Conservation (phyloP, 352 stramenopile genomes). For the Globisporangium parvum region DNA sequence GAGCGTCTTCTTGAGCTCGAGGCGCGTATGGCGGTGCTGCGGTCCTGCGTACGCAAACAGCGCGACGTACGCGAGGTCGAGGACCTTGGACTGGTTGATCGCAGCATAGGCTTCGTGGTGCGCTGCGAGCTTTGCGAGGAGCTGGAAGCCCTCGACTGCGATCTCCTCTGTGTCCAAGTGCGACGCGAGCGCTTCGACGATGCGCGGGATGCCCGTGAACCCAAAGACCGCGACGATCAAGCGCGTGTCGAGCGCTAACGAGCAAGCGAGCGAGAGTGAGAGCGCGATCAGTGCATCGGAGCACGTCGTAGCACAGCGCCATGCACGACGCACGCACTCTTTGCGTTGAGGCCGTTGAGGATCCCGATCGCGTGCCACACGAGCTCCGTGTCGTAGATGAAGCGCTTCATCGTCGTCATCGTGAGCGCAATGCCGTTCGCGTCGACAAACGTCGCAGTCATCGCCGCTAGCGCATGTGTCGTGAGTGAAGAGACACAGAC, state of each 20-base stretch:
- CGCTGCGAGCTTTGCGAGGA: slow-evolving; percentile 44
- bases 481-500: too few relatives aligned
- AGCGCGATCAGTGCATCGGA: not conserved
- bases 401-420: slow-evolving; percentile 42
- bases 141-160: slow-evolving; percentile 63
- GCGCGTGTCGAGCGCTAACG: slow-evolving; percentile 34
- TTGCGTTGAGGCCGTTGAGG: slow-evolving; percentile 55
- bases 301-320: not conserved
- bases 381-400: slow-evolving; percentile 53
- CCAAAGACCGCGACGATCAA: slow-evolving; percentile 42
- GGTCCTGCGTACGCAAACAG: slow-evolving; percentile 58
- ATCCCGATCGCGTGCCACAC: slow-evolving; percentile 69
- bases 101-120: slow-evolving; percentile 37
- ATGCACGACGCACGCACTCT: slow-evolving; percentile 24
- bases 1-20: slow-evolving; percentile 60
- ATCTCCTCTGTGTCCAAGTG: slow-evolving; percentile 76
- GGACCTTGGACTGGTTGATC: slow-evolving; percentile 57
- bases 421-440: slow-evolving; percentile 53
- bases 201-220: slow-evolving; percentile 45
- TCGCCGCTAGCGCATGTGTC: slow-evolving; percentile 21
- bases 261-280: not conserved
- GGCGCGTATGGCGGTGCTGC: slow-evolving; percentile 55
- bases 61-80: slow-evolving; percentile 67
- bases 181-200: slow-evolving; percentile 58
- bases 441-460: slow-evolving; percentile 57